These are phyloP conservation scores for Ogataea hybrid DNA, from an alignment of 1,139 yeast genomes.

Conservation along the genomic window DNA sequence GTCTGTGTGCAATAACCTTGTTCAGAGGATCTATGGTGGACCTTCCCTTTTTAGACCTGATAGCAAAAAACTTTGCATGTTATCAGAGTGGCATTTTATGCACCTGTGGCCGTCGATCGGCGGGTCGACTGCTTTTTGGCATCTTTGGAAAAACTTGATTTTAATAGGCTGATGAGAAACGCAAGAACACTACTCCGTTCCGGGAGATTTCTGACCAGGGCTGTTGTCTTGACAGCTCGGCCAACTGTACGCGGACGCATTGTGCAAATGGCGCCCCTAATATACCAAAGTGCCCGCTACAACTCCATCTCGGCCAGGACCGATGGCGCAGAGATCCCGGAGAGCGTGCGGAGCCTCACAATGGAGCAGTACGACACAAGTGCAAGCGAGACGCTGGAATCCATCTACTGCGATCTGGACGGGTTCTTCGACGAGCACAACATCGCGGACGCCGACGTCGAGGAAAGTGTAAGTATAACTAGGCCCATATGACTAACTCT, in stretches of 20 bases:
- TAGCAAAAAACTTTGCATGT: not conserved
- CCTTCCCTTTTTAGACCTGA: conserved; percentile 1
- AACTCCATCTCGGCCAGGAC: conserved; percentile 36
- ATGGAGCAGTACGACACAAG: conserved; percentile 52
- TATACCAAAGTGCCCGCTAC: conserved; percentile 8
- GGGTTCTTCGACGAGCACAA: conserved; percentile 49
- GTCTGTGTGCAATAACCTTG: not conserved
- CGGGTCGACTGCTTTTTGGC: conserved; percentile 2
- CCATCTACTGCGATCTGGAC: conserved; percentile 62
- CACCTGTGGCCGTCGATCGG: conserved; percentile 5
- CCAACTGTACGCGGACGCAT: not conserved
- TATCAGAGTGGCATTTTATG: not conserved
- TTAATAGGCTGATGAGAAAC: conserved; percentile 3
- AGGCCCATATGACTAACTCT: conserved; percentile 8
- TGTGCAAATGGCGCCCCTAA: not conserved
- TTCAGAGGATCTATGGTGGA: not conserved
- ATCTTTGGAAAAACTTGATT: conserved; percentile 2
- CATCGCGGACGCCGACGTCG: conserved; percentile 68
- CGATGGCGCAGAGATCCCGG: conserved; percentile 51
- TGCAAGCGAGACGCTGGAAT: conserved; percentile 65
- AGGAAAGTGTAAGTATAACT: conserved; percentile 45
- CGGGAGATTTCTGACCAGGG: not conserved
- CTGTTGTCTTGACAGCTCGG: not conserved
- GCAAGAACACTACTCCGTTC: not conserved
- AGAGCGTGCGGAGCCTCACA: conserved; percentile 46